Conservation (phyloP, 2,329 filamentous ascomycete genomes). For the Fusarium burgessii region DNA sequence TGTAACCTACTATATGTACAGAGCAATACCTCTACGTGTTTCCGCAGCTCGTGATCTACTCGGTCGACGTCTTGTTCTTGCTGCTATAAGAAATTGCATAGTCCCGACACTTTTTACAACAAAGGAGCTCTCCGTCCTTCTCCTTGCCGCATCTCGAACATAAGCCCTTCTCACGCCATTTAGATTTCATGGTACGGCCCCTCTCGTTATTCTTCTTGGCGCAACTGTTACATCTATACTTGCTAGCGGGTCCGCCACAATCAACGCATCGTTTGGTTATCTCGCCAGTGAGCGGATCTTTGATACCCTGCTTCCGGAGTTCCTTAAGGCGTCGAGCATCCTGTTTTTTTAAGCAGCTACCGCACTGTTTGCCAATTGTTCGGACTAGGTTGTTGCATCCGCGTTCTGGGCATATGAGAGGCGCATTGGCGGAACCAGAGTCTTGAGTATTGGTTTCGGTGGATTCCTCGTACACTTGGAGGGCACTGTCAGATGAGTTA, state of each 20-base stretch:
- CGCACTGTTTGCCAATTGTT: neutral
- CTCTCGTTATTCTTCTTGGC: neutral
- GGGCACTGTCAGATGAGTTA: neutral
- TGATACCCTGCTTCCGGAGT: neutral
- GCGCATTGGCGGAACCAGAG: fast-evolving
- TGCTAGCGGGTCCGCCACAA: neutral
- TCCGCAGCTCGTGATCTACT: fast-evolving
- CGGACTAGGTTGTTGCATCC: neutral
- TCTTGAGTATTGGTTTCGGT: neutral
- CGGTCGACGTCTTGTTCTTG: neutral
- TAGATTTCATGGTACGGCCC: fast-evolving
- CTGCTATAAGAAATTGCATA: fast-evolving
- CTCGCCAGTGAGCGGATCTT: neutral
- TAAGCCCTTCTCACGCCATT: neutral
- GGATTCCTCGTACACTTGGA: neutral
- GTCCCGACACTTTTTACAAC: neutral
- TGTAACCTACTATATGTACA: neutral
- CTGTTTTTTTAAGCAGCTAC: neutral
- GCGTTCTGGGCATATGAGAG: fast-evolving
- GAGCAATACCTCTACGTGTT: fast-evolving
- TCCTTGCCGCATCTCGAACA: neutral
- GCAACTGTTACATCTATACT: neutral
- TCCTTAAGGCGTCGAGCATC: fast-evolving
- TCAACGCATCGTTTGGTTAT: neutral
- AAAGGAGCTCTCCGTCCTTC: neutral